Percentiles rank a stretch among this genome's conserved stretches.
phyloP scores from a whole-genome alignment of 495 filamentous ascomycete species.

The Lophiostoma macrostomum region DNA sequence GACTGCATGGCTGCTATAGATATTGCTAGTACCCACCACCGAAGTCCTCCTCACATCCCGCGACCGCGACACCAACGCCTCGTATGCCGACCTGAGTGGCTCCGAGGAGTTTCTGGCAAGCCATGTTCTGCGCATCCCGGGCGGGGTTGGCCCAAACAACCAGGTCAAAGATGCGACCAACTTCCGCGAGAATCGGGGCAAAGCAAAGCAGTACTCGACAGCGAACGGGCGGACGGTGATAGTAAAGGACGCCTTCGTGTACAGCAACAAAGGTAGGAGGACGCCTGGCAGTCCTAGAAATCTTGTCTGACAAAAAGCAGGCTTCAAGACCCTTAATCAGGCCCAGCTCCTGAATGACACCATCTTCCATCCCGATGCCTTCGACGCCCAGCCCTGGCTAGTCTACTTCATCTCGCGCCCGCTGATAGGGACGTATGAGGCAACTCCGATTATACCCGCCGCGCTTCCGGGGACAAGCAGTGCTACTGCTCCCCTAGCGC shows the following conservation, averaged over 20 bases:
- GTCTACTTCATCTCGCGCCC: conserved; percentile 95
- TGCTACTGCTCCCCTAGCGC: background rate
- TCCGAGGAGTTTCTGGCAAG: conserved; percentile 94
- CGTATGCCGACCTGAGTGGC: conserved; percentile 74
- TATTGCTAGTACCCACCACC: conserved; percentile 90
- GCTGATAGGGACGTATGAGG: conserved; percentile 79
- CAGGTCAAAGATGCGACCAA: conserved; percentile 63
- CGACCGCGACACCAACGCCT: conserved; percentile 78
- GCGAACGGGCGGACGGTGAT: conserved; percentile 91
- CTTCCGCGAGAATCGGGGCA: conserved; percentile 85
- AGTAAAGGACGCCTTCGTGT: conserved; percentile 88
- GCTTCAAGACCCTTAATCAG: conserved; percentile 88
- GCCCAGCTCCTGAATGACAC: conserved; percentile 82
- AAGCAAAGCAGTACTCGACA: conserved; percentile 89
- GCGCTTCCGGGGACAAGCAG: conserved; percentile 18
- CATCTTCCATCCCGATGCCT: conserved; percentile 80
- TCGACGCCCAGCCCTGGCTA: conserved; percentile 86
- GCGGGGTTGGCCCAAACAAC: conserved; percentile 53
- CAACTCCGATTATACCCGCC: conserved; percentile 47
- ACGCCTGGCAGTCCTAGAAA: background rate
- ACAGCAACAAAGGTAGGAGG: conserved; percentile 85
- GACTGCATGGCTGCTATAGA: conserved; percentile 44
- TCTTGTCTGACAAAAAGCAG: conserved; percentile 45
- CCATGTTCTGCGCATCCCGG: conserved; percentile 87
- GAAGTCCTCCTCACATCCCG: conserved; percentile 83